Evolutionary conservation across 2,329 filamentous ascomycete genomes (phyloP).

Genomic region (Achaetomium macrosporum): DNA sequence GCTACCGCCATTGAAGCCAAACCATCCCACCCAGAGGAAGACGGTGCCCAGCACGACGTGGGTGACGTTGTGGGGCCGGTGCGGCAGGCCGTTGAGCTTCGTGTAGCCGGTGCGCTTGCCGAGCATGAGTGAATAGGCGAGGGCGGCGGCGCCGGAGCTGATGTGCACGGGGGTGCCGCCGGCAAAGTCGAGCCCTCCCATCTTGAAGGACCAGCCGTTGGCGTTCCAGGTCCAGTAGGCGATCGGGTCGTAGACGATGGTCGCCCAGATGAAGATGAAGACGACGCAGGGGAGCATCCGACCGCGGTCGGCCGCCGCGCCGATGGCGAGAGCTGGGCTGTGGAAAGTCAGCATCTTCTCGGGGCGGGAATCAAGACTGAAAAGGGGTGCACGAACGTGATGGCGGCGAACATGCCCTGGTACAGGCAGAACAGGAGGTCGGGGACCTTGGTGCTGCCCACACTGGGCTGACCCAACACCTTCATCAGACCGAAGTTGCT

Average conservation of each 20-base stretch:
- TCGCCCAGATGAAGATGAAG: conserved; percentile 67
- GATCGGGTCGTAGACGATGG: conserved; percentile 66
- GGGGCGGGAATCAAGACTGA: neutral
- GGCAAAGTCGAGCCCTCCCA: conserved; percentile 68
- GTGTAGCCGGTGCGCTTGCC: conserved; percentile 61
- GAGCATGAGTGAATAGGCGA: conserved; percentile 68
- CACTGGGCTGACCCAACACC: conserved; percentile 69
- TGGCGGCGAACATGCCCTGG: conserved; percentile 83
- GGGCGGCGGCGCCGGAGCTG: conserved; percentile 62
- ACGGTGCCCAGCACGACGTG: conserved; percentile 68
- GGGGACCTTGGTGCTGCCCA: conserved; percentile 65
- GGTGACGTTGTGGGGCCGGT: conserved; percentile 68
- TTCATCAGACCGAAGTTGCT: conserved; percentile 76
- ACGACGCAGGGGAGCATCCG: conserved; percentile 56
- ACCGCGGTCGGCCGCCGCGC: conserved; percentile 55
- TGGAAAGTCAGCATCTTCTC: neutral
- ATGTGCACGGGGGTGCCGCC: conserved; percentile 73
- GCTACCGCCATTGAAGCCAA: conserved; percentile 88
- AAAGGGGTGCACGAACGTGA: conserved; percentile 58
- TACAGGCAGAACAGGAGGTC: conserved; percentile 81
- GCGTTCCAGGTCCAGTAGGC: conserved; percentile 75
- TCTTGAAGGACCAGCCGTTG: conserved; percentile 63
- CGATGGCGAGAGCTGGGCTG: conserved; percentile 52
- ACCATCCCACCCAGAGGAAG: conserved; percentile 85
- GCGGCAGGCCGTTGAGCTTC: conserved; percentile 51